phyloP scores from a whole-genome alignment of 1,139 yeast genomes.

The Wickerhamiella pararugosa region DNA sequence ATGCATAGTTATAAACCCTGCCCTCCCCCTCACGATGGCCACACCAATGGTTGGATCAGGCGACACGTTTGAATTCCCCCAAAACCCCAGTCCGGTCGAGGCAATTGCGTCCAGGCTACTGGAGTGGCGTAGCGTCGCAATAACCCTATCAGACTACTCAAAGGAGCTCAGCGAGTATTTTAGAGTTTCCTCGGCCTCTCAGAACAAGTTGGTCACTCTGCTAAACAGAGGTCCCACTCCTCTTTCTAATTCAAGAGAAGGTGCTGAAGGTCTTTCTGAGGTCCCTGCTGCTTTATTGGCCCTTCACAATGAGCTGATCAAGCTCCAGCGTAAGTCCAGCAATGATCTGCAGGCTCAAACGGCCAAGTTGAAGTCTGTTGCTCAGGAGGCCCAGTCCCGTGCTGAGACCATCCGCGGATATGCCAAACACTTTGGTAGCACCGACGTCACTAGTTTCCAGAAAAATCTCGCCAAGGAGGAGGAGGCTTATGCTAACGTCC shows the following conservation, averaged over 20 bases:
- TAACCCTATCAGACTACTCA: slow-evolving; percentile 58
- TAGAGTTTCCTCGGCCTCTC: background rate
- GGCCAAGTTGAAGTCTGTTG: background rate
- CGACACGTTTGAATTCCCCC: slow-evolving; percentile 6
- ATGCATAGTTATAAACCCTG: too few species aligned
- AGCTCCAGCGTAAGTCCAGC: slow-evolving; percentile 21
- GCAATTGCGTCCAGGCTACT: slow-evolving; percentile 61
- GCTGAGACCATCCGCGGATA: slow-evolving; percentile 5
- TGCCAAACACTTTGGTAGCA: slow-evolving; percentile 63
- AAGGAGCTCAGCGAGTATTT: slow-evolving; percentile 43
- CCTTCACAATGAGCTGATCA: slow-evolving; percentile 60
- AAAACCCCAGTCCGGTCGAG: slow-evolving; percentile 4
- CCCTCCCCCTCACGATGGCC: too few species aligned
- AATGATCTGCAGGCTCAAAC: background rate
- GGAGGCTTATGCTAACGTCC: slow-evolving; percentile 18
- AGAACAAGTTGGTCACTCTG: background rate
- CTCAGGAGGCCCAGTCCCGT: slow-evolving; percentile 2
- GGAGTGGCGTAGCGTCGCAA: slow-evolving; percentile 73
- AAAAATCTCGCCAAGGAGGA: slow-evolving; percentile 11
- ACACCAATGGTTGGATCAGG: slow-evolving; percentile 2
- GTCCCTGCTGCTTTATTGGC: slow-evolving; percentile 59
- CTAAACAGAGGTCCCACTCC: background rate
- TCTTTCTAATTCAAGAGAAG: background rate
- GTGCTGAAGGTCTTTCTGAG: slow-evolving; percentile 32
- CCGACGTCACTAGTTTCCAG: slow-evolving; percentile 48